phyloP scores from a whole-genome alignment of 108 stramenopile species.

The Fragilariopsis cylindrus region DNA sequence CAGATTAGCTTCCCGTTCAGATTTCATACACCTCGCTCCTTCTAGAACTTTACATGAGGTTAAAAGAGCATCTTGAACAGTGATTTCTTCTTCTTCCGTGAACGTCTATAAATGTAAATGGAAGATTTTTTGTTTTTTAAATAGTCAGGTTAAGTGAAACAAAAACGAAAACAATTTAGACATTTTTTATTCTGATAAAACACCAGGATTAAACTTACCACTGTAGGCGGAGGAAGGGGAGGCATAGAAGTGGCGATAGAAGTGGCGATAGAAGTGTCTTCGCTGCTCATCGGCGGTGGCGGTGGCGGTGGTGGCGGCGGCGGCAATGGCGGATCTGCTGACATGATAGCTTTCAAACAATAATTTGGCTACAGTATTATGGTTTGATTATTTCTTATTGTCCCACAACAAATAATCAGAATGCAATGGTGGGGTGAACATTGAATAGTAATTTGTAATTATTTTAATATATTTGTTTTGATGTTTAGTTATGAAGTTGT shows the following conservation, averaged over 20 bases:
- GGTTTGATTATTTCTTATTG: too few relatives aligned
- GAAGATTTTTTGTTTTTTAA: background rate
- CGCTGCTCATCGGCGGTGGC: slow-evolving; percentile 38
- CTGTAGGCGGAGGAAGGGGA: slow-evolving; percentile 33
- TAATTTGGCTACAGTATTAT: too few relatives aligned
- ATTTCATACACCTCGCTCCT: slow-evolving; percentile 55
- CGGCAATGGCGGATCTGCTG: slow-evolving; percentile 37
- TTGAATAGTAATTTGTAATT: too few relatives aligned
- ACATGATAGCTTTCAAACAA: too few relatives aligned
- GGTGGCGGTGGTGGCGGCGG: slow-evolving; percentile 47
- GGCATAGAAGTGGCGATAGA: slow-evolving; percentile 34
- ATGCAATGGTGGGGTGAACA: too few relatives aligned
- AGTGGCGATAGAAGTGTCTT: slow-evolving; percentile 14
- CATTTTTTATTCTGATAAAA: background rate
- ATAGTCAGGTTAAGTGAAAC: background rate
- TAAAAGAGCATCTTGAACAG: slow-evolving; percentile 22
- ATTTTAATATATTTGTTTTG: too few relatives aligned
- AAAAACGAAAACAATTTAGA: slow-evolving; percentile 1
- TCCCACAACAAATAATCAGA: too few relatives aligned
- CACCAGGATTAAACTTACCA: slow-evolving; percentile 13
- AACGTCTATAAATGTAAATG: slow-evolving; percentile 10
- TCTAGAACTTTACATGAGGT: slow-evolving; percentile 47
- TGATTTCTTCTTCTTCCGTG: slow-evolving; percentile 25
- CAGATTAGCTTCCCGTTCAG: slow-evolving; percentile 69
- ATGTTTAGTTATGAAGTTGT: too few relatives aligned